A percentile compares a stretch with the other conserved stretches of the same genome.
These are phyloP conservation scores for Galerina marginata DNA, from an alignment of 768 basidiomycete species.

Conservation along the genomic window DNA sequence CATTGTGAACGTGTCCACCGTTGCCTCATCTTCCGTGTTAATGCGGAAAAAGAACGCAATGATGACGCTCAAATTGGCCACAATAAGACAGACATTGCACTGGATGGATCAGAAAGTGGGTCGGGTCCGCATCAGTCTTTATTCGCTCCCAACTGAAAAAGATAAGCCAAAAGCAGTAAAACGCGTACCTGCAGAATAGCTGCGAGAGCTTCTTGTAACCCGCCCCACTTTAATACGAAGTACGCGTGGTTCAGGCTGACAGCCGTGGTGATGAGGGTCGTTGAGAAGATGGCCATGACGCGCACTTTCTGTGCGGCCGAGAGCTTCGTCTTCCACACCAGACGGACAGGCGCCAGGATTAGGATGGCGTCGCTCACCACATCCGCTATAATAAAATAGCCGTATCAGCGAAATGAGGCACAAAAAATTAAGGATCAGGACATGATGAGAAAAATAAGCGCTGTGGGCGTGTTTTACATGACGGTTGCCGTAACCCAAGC, in stretches of 20 bases:
- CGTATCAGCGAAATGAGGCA: not conserved
- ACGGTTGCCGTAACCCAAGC: not conserved
- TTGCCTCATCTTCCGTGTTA: slow-evolving; percentile 19
- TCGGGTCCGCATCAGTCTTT: not conserved
- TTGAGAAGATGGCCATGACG: slow-evolving; percentile 48
- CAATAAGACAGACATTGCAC: slow-evolving; percentile 43
- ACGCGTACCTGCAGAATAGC: slow-evolving; percentile 43
- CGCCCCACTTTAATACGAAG: slow-evolving; percentile 31
- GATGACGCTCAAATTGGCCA: slow-evolving; percentile 47
- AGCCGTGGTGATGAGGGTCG: slow-evolving; percentile 43
- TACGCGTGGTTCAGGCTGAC: slow-evolving; percentile 42
- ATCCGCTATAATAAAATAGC: slow-evolving; percentile 38
- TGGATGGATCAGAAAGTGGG: slow-evolving; percentile 16
- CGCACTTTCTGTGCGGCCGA: slow-evolving; percentile 38
- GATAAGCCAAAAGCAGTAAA: not conserved
- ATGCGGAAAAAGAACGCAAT: slow-evolving; percentile 38
- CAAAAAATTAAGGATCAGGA: slow-evolving; percentile 4
- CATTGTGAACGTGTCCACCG: slow-evolving; percentile 5
- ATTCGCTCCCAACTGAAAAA: not conserved
- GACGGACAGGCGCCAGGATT: slow-evolving; percentile 44
- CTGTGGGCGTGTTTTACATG: not conserved
- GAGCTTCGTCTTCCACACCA: slow-evolving; percentile 44
- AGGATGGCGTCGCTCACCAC: slow-evolving; percentile 45
- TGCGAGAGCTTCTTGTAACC: slow-evolving; percentile 27
- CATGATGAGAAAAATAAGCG: slow-evolving; percentile 1